phyloP scores from a whole-genome alignment of 1,284 basidiomycete genomes.

The Agaricales sp. region DNA sequence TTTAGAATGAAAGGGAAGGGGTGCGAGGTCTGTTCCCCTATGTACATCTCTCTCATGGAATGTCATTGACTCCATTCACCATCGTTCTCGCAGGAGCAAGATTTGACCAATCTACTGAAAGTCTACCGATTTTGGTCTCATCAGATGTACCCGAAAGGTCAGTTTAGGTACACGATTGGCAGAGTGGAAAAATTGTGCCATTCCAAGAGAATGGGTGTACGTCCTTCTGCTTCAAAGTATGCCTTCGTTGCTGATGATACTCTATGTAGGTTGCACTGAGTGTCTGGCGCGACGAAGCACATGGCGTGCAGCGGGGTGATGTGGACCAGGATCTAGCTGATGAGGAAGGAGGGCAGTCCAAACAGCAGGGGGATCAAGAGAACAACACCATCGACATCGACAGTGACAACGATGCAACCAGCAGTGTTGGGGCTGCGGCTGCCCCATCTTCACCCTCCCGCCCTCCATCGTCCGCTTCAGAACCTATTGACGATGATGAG shows the following conservation, averaged over 20 bases:
- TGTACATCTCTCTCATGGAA: not conserved
- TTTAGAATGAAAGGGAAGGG: slow-evolving; percentile 83
- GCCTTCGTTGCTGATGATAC: slow-evolving; percentile 5
- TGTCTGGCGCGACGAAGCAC: slow-evolving; percentile 66
- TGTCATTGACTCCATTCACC: not conserved
- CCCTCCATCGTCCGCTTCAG: slow-evolving; percentile 37
- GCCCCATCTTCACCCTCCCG: slow-evolving; percentile 28
- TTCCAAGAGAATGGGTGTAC: slow-evolving; percentile 73
- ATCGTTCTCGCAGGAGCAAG: slow-evolving; percentile 41
- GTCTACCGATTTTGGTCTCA: slow-evolving; percentile 92
- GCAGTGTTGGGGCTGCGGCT: slow-evolving; percentile 17
- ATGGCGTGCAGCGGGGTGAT: slow-evolving; percentile 32
- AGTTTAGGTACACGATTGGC: slow-evolving; percentile 75
- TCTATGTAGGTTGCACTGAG: slow-evolving; percentile 49
- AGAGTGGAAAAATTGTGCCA: slow-evolving; percentile 82
- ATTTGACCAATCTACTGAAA: slow-evolving; percentile 69
- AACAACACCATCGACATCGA: slow-evolving; percentile 19
- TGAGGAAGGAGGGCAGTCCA: slow-evolving; percentile 19
- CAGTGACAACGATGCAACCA: slow-evolving; percentile 12
- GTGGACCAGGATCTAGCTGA: slow-evolving; percentile 17
- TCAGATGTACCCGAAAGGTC: slow-evolving; percentile 77
- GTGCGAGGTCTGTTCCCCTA: slow-evolving; percentile 54
- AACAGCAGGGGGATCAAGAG: slow-evolving; percentile 14
- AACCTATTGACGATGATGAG: slow-evolving; percentile 30
- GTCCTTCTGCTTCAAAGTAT: slow-evolving; percentile 5